Conservation (phyloP, 495 filamentous ascomycete genomes). For the Parathielavia appendiculata region DNA sequence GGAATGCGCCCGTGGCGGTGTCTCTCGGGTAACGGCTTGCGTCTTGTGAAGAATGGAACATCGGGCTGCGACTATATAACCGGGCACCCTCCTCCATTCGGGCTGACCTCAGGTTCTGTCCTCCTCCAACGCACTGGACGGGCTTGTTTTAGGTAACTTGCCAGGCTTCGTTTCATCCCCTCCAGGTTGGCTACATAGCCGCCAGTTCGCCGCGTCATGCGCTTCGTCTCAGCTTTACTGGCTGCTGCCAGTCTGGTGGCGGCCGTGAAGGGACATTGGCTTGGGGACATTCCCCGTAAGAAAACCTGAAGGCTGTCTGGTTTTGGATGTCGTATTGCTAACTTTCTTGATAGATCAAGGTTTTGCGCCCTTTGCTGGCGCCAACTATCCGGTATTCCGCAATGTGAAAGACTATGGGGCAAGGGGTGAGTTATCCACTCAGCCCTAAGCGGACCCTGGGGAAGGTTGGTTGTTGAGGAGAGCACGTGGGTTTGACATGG, state of each 20-base stretch:
- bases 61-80: slow-evolving; percentile 5
- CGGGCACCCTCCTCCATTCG: background rate
- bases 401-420: slow-evolving; percentile 60
- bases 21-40: slow-evolving; percentile 1
- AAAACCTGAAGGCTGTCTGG: background rate
- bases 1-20: slow-evolving; percentile 7
- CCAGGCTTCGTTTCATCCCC: background rate
- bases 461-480: background rate
- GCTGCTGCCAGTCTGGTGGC: slow-evolving; percentile 36
- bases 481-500: background rate
- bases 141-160: background rate
- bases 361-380: slow-evolving; percentile 40
- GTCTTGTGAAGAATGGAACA: background rate
- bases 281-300: slow-evolving; percentile 41
- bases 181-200: background rate
- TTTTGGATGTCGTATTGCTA: background rate
- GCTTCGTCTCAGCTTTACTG: slow-evolving; percentile 36
- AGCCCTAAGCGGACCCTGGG: background rate
- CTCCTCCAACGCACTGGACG: background rate
- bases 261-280: slow-evolving; percentile 41
- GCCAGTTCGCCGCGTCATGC: slow-evolving; percentile 32
- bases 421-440: slow-evolving; percentile 38
- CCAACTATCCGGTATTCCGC: slow-evolving; percentile 51
- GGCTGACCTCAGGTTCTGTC: background rate
- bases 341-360: slow-evolving; percentile 38